phyloP scores from a whole-genome alignment of 1,139 yeast genomes.

The Zygoascus sp. region DNA sequence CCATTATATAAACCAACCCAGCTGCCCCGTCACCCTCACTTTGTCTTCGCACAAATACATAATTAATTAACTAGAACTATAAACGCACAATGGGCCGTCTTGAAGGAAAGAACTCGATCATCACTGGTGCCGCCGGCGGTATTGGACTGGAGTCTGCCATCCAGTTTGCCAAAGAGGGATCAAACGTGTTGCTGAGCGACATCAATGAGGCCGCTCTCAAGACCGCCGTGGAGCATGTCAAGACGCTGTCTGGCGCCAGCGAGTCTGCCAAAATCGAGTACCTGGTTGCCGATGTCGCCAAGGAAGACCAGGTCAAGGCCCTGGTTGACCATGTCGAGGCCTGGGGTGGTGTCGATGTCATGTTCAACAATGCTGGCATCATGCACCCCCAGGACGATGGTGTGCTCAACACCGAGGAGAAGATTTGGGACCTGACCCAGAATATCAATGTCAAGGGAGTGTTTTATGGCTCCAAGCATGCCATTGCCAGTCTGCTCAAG shows the following conservation, averaged over 20 bases:
- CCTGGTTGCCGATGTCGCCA: constrained; percentile 34
- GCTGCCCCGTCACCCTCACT: no score
- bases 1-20: background rate
- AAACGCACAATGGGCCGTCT: constrained; percentile 41
- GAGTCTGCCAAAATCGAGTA: constrained; percentile 27
- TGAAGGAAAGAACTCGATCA: constrained; percentile 53
- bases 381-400: constrained; percentile 64
- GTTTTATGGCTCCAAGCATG: constrained; percentile 54
- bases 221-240: constrained; percentile 32
- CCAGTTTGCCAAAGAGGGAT: constrained; percentile 38
- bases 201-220: constrained; percentile 37
- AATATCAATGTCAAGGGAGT: constrained; percentile 54
- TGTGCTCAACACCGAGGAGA: constrained; percentile 37
- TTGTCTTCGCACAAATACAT: no score
- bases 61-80: no score
- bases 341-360: constrained; percentile 57
- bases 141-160: constrained; percentile 39
- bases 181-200: constrained; percentile 61
- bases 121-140: constrained; percentile 62
- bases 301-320: constrained; percentile 35
- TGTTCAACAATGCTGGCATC: constrained; percentile 74
- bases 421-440: constrained; percentile 48
- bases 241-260: constrained; percentile 22
- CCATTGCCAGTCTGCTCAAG: constrained; percentile 47
- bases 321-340: constrained; percentile 34